Evolutionary conservation across 1,284 basidiomycete species (phyloP), one percentile per base, ranked within the genome.

Genomic region (Pholiota adiposa): DNA sequence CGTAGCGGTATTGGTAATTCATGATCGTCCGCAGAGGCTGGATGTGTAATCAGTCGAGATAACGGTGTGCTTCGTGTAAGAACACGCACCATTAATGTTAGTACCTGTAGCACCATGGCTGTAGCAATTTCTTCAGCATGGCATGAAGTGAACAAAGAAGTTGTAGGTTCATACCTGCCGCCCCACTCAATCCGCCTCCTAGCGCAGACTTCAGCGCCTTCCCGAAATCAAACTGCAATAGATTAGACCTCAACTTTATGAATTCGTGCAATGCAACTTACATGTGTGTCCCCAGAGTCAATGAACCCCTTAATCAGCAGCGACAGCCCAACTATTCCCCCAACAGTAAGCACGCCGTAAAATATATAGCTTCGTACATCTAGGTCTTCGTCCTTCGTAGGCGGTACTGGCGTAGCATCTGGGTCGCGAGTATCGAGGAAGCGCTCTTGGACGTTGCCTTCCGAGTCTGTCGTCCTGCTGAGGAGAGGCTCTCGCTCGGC

Each of bases 1-100:
- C 94, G 70, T 88, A 95, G 51, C 90, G 85, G 70, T 92, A 93
- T 75, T 93, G 93, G 71, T 93, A 95, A 78, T 96, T 96, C 94
- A 96, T 96, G 58, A 94, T 82, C 1, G 94, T 97, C 23, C 93
- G 84, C 1, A 93, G 73, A 1, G 91, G 91, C 88, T 82, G 19
- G 25, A 4, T 46, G 51, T 52, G 21, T 36, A 8, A 43, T 44
- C 29, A 49, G 19, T 40, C 33, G 31, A 21, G 18, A 23, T 23
- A 6, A 21, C 4, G 8, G 14, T 33, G 6, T 25, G 8, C 14
- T 46, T n/a, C 4, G 54, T 29, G 29, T 16, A 8, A 27, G 8
- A 21, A 11, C 50, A 40, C 16, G 44, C 66, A 86, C 87, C 92
- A 96, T 96, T 56, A 95, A 81, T 0, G 88, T 86, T 46, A 94